Base-by-base conservation (phyloP, 1,284 basidiomycete genomes). In the Leccinum solheimii region DNA sequence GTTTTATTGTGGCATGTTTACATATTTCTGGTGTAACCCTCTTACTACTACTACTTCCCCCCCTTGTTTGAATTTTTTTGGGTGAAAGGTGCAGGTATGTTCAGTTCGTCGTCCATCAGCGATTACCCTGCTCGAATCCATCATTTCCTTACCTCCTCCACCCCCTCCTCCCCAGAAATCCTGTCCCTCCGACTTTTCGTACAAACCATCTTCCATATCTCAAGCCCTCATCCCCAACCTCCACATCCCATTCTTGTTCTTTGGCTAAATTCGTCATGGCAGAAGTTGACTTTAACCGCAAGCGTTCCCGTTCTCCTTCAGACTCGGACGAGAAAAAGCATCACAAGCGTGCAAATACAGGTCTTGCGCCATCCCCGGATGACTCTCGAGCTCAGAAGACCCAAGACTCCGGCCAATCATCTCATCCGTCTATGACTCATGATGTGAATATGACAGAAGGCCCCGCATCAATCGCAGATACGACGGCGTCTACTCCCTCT, bases 221-320 rank as follows among this genome's bases (percentile, higher is more conserved):
- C 72, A 75, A 71, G 73, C 75, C 70, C 71, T 62, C 75, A 71
- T 69, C 70, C 70, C 71, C 70, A 75, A 76, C 70, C 61, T 61
- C 14, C 65, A 66, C 72, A 76, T 74, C 73, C 74, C 74, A 76
- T 81, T 79, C 80, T 78, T 73, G 69, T 76, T 78, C 74, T 75
- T 79, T 78, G 71, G 78, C 79, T 84, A 73, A 80, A 81, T 80
- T 81, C 81, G 84, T 82, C 76, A 90, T 90, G 87, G 85, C 87
- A 88, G 89, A 88, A 81, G 82, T 83, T 81, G 90, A 92, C 79
- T 81, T 82, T 67, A 90, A 81, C 74, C 87, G 91, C 78, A 92
- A 93, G 78, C 86, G 91, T 70, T 93, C 91, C 68, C 89, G 90
- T 74, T 92, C 91, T 61, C 87, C 90, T 61, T 92, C 90, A 70